Percentiles rank a stretch among this genome's conserved stretches.
These are phyloP conservation scores for Suillus ampliporus DNA, from an alignment of 768 basidiomycete genomes.

Conservation along the genomic window DNA sequence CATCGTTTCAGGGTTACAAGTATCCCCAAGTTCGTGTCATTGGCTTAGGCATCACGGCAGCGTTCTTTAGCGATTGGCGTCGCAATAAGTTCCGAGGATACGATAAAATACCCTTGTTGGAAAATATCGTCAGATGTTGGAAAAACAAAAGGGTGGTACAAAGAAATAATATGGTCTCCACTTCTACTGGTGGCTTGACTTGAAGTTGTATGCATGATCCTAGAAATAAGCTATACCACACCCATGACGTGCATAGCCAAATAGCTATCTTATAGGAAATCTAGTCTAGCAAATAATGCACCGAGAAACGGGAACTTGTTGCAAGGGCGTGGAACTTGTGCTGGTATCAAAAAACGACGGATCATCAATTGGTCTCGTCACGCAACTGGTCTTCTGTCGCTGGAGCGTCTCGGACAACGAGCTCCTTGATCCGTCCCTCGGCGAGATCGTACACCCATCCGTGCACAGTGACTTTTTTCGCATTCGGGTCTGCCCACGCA, in stretches of 20 bases:
- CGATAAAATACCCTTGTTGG: too few species aligned
- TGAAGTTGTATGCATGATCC: neutral
- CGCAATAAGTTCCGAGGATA: too few species aligned
- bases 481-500: slow-evolving; percentile 44
- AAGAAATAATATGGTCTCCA: too few species aligned
- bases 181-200: too few species aligned
- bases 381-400: neutral
- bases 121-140: too few species aligned
- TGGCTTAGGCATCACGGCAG: too few species aligned
- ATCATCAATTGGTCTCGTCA: neutral
- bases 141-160: too few species aligned
- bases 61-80: neutral
- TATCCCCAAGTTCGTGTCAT: neutral
- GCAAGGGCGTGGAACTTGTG: neutral
- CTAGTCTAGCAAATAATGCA: neutral
- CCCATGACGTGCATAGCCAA: neutral
- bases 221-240: neutral
- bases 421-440: slow-evolving; percentile 63
- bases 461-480: slow-evolving; percentile 59
- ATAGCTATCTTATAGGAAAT: neutral
- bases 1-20: neutral
- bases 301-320: neutral
- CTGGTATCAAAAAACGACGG: neutral
- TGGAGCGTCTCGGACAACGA: slow-evolving; percentile 28
- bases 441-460: slow-evolving; percentile 78